Conservation (phyloP, 805 yeast genomes). For the Yarrowia alimentaria region DNA sequence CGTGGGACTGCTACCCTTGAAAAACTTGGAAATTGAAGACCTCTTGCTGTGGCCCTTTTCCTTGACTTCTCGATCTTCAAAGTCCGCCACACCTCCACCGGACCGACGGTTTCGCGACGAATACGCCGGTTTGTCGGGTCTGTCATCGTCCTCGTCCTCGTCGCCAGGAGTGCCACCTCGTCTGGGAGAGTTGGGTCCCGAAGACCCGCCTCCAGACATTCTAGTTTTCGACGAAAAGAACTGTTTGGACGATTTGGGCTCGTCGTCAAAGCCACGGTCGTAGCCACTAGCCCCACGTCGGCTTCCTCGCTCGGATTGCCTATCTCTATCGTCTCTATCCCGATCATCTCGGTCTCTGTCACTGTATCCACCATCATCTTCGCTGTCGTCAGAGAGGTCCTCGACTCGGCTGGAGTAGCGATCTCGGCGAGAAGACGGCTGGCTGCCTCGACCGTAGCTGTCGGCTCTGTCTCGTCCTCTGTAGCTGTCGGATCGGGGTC, state of each 20-base stretch:
- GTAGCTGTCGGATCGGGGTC: too few relatives aligned
- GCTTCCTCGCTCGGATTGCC: background rate
- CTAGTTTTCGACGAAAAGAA: slow-evolving; percentile 24
- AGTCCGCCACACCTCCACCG: slow-evolving; percentile 12
- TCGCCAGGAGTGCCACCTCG: slow-evolving; percentile 4
- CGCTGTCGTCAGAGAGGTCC: slow-evolving; percentile 13
- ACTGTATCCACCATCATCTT: background rate
- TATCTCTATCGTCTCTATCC: too few relatives aligned
- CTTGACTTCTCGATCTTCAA: slow-evolving; percentile 1
- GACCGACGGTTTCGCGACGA: slow-evolving; percentile 15
- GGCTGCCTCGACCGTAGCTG: background rate
- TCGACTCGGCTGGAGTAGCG: slow-evolving; percentile 22
- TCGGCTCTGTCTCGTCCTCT: too few relatives aligned
- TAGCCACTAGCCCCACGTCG: background rate
- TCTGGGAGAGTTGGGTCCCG: too few relatives aligned
- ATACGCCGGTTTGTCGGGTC: background rate
- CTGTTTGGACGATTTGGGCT: slow-evolving; percentile 2
- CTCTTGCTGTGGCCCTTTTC: slow-evolving; percentile 6
- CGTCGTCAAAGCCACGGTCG: slow-evolving; percentile 15
- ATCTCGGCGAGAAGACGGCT: background rate
- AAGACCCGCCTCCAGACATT: too few relatives aligned
- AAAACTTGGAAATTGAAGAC: slow-evolving; percentile 7
- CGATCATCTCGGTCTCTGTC: background rate
- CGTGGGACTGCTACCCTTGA: slow-evolving; percentile 12
- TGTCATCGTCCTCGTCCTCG: background rate